These are phyloP conservation scores for Petunia secreta DNA, from an alignment of 257 asterid species.

Conservation along the genomic window DNA sequence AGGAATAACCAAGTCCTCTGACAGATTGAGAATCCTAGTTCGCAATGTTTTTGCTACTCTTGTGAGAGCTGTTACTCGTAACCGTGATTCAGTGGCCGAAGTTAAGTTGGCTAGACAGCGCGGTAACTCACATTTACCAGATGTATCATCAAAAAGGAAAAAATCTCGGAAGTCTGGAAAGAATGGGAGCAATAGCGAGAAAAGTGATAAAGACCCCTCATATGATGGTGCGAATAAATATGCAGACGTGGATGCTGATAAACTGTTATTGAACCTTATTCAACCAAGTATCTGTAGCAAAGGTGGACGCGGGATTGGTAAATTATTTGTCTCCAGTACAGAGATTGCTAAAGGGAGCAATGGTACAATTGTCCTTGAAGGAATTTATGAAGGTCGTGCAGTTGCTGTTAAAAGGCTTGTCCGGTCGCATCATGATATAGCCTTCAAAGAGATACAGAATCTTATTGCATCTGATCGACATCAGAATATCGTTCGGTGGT, in stretches of 20 bases:
- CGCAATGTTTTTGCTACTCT: constrained; percentile 39
- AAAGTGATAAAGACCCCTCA: constrained; percentile 43
- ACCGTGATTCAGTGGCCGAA: constrained; percentile 33
- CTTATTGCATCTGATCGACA: constrained; percentile 88
- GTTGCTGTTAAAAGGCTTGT: constrained; percentile 98
- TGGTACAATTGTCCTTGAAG: constrained; percentile 93
- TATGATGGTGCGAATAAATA: constrained; percentile 44
- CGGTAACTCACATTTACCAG: constrained; percentile 32
- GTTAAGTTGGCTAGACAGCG: constrained; percentile 36
- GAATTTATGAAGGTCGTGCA: constrained; percentile 77
- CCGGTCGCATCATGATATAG: constrained; percentile 80
- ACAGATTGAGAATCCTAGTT: constrained; percentile 23
- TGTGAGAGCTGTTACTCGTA: constrained; percentile 37
- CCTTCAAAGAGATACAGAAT: constrained; percentile 83
- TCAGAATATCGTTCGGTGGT: constrained; percentile 89
- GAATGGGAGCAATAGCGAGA: constrained; percentile 47
- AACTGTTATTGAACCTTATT: constrained; percentile 56
- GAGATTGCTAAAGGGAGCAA: constrained; percentile 95
- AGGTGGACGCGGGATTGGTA: constrained; percentile 78
- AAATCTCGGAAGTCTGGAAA: constrained; percentile 65
- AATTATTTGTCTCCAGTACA: constrained; percentile 64
- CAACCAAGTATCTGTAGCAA: constrained; percentile 39
- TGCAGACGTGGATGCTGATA: constrained; percentile 37
- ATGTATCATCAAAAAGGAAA: constrained; percentile 59
- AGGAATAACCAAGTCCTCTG: constrained; percentile 6